Evolutionary conservation across 495 filamentous ascomycete species (phyloP).

Genomic region (Trichoderma erinaceum): DNA sequence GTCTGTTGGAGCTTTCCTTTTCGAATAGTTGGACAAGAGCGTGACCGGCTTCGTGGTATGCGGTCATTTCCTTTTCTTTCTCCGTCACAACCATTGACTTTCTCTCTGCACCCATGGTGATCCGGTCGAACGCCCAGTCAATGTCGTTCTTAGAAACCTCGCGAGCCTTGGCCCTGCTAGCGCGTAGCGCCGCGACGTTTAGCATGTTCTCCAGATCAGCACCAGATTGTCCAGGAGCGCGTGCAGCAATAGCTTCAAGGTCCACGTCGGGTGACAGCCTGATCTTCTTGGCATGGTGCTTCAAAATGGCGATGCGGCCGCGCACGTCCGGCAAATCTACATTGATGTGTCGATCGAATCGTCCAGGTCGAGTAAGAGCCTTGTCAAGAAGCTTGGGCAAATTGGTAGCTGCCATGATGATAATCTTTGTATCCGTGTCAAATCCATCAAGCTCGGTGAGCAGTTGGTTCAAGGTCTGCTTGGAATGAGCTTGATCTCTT

Average conservation of each 20-base stretch:
- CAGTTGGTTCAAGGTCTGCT: conserved; percentile 95
- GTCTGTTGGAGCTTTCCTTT: conserved; percentile 54
- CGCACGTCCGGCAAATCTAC: conserved; percentile 94
- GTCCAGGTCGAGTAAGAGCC: conserved; percentile 85
- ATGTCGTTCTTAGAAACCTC: conserved; percentile 74
- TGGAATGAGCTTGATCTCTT: conserved; percentile 89
- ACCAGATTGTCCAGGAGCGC: conserved; percentile 87
- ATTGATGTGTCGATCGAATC: conserved; percentile 85
- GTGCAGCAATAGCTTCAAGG: conserved; percentile 70
- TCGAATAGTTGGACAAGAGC: conserved; percentile 83
- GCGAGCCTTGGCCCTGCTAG: conserved; percentile 68
- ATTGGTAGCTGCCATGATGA: conserved; percentile 93
- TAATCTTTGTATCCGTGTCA: conserved; percentile 85
- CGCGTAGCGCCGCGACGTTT: conserved; percentile 91
- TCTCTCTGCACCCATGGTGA: conserved; percentile 94
- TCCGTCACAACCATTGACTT: conserved; percentile 68
- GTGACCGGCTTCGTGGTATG: conserved; percentile 96
- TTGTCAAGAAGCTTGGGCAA: conserved; percentile 93
- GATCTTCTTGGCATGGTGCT: conserved; percentile 86
- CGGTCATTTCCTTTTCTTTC: conserved; percentile 79
- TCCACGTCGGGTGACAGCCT: conserved; percentile 74
- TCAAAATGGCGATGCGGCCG: conserved; percentile 83
- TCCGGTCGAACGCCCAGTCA: conserved; percentile 97
- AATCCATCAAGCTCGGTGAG: conserved; percentile 98
- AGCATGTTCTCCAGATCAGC: conserved; percentile 94